Conservation (phyloP, 495 filamentous ascomycete genomes). For the Amorphotheca resinae region DNA sequence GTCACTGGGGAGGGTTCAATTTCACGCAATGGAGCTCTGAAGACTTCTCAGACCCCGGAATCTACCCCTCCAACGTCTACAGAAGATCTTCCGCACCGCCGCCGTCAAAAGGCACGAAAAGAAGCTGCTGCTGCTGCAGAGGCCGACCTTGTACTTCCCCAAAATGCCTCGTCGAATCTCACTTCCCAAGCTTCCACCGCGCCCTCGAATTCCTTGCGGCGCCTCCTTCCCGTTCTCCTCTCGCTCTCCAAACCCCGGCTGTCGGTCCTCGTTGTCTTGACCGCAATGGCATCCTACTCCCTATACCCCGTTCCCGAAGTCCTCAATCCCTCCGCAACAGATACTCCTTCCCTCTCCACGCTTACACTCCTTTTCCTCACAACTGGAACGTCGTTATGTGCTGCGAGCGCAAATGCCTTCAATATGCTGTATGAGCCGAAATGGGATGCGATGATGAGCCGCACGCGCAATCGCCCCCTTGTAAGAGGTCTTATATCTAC, state of each 20-base stretch:
- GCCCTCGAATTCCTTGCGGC: constrained; percentile 47
- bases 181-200: constrained; percentile 10
- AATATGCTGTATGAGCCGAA: constrained; percentile 95
- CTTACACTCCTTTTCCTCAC: constrained; percentile 90
- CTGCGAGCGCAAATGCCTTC: constrained; percentile 77
- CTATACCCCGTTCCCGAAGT: constrained; percentile 79
- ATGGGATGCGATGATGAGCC: constrained; percentile 84
- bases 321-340: constrained; percentile 54
- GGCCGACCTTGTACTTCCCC: constrained; percentile 9
- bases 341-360: constrained; percentile 73
- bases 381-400: constrained; percentile 73
- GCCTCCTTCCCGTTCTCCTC: constrained; percentile 70
- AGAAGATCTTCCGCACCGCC: constrained; percentile 17
- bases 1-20: constrained; percentile 8
- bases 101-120: constrained; percentile 14
- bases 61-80: constrained; percentile 5
- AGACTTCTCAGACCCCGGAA: constrained; percentile 2
- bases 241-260: constrained; percentile 91
- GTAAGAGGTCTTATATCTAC: constrained; percentile 69
- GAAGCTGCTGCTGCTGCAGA: constrained; percentile 5
- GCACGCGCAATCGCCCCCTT: constrained; percentile 79
- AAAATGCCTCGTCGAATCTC: constrained; percentile 16
- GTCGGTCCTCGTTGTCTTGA: constrained; percentile 80
- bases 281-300: constrained; percentile 82
- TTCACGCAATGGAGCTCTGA: constrained; percentile 8